Evolutionary conservation across 805 yeast genomes (phyloP).

Genomic region (Wickerhamiella australiensis): DNA sequence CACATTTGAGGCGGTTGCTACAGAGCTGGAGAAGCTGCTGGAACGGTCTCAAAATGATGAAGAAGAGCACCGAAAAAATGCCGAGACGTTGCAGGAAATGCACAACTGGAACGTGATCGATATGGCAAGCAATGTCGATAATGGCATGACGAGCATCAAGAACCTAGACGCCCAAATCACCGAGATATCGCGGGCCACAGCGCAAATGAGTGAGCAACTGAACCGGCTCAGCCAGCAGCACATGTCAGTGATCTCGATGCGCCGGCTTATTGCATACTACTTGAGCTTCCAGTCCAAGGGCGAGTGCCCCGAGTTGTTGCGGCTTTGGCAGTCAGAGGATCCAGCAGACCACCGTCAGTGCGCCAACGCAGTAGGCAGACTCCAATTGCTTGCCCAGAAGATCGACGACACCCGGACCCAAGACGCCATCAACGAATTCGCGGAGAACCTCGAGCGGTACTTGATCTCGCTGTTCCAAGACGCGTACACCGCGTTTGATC

Average conservation of each 20-base stretch:
- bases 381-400: conserved; percentile 53
- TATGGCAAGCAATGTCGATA: conserved; percentile 38
- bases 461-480: conserved; percentile 57
- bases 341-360: conserved; percentile 48
- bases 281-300: conserved; percentile 58
- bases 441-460: conserved; percentile 63
- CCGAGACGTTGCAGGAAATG: conserved; percentile 46
- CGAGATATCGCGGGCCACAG: conserved; percentile 26
- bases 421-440: conserved; percentile 49
- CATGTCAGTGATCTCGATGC: conserved; percentile 59
- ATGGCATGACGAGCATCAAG: conserved; percentile 28
- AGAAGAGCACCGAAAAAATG: conserved; percentile 42
- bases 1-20: conserved; percentile 75
- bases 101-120: conserved; percentile 58
- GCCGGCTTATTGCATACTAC: conserved; percentile 63
- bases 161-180: conserved; percentile 26
- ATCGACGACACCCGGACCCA: conserved; percentile 33
- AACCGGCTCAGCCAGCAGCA: conserved; percentile 45
- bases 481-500: conserved; percentile 60
- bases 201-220: conserved; percentile 24
- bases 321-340: conserved; percentile 39
- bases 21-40: conserved; percentile 52
- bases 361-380: conserved; percentile 55
- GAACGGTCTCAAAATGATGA: conserved; percentile 44
- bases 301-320: conserved; percentile 42